Percentiles rank a stretch among this genome's conserved stretches.
These are phyloP conservation scores for Pelargonium nanum DNA, from an alignment of 345 rosid species.

Conservation along the genomic window DNA sequence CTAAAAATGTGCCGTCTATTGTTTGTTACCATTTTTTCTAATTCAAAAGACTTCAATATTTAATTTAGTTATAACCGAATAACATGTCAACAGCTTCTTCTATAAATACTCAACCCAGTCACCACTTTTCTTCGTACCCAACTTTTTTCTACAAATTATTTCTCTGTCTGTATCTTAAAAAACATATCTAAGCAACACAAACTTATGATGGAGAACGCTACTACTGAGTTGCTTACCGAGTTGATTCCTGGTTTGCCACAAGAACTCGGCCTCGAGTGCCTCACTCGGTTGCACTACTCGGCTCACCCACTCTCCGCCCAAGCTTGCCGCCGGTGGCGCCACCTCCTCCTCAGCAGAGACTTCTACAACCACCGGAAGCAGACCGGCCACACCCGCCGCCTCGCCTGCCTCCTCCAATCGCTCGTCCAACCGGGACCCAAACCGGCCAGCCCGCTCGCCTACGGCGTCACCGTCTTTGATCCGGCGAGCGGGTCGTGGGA, in stretches of 20 bases:
- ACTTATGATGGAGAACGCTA: no score
- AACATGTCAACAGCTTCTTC: no score
- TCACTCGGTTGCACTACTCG: slow-evolving; percentile 27
- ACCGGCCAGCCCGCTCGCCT: slow-evolving; percentile 11
- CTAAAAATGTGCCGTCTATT: no score
- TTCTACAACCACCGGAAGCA: slow-evolving; percentile 27
- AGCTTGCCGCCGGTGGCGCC: slow-evolving; percentile 33
- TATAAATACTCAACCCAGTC: no score
- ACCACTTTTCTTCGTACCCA: no score
- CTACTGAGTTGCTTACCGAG: slow-evolving; percentile 1
- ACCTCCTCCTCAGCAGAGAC: slow-evolving; percentile 19
- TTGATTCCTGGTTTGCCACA: slow-evolving; percentile 36
- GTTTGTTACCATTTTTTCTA: no score
- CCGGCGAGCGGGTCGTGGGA: slow-evolving; percentile 25
- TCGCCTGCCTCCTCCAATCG: slow-evolving; percentile 30
- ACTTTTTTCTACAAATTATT: no score
- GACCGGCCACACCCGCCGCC: slow-evolving; percentile 17
- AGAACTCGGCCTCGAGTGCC: slow-evolving; percentile 35
- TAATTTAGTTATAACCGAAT: no score
- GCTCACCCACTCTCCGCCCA: slow-evolving; percentile 24
- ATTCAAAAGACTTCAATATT: no score
- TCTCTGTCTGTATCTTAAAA: no score
- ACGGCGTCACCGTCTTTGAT: slow-evolving; percentile 28
- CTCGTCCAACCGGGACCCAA: slow-evolving; percentile 8
- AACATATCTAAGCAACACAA: no score